These are phyloP conservation scores for Camellia lanceoleosa DNA, from an alignment of 148 eudicot genomes.

Conservation along the genomic window DNA sequence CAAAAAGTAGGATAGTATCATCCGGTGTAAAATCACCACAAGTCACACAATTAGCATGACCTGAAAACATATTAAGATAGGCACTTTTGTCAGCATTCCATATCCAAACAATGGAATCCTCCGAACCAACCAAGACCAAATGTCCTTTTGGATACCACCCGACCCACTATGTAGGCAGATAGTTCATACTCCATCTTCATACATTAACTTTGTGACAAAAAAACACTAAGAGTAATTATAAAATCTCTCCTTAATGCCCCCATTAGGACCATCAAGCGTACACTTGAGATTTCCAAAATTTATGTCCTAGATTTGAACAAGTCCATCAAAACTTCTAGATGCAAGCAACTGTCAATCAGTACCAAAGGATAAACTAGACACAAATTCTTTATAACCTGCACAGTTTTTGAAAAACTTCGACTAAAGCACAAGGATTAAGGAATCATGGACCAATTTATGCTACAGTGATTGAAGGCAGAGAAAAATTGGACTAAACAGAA, in stretches of 20 bases:
- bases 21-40: constrained; percentile 52
- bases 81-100: constrained; percentile 84
- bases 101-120: constrained; percentile 47
- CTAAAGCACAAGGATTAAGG: too few species aligned
- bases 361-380: too few species aligned
- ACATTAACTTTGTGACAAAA: constrained; percentile 12
- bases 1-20: constrained; percentile 18
- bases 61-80: constrained; percentile 63
- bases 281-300: constrained; percentile 48
- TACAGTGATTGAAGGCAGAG: neutral
- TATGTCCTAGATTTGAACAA: constrained; percentile 74
- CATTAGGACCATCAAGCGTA: constrained; percentile 71
- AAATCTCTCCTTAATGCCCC: constrained; percentile 70
- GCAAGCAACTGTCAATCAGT: too few species aligned
- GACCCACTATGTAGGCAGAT: too few species aligned
- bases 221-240: constrained; percentile 4
- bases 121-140: too few species aligned
- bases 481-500: neutral
- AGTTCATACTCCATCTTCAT: too few species aligned
- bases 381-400: too few species aligned
- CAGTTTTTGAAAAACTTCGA: too few species aligned
- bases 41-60: constrained; percentile 70
- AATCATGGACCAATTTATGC: too few species aligned
- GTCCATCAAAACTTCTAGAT: constrained; percentile 61
- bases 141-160: too few species aligned